Percentiles rank a stretch among this genome's conserved stretches.
phyloP scores from a whole-genome alignment of 2,329 filamentous ascomycete genomes.

The Nothopassalora personata region DNA sequence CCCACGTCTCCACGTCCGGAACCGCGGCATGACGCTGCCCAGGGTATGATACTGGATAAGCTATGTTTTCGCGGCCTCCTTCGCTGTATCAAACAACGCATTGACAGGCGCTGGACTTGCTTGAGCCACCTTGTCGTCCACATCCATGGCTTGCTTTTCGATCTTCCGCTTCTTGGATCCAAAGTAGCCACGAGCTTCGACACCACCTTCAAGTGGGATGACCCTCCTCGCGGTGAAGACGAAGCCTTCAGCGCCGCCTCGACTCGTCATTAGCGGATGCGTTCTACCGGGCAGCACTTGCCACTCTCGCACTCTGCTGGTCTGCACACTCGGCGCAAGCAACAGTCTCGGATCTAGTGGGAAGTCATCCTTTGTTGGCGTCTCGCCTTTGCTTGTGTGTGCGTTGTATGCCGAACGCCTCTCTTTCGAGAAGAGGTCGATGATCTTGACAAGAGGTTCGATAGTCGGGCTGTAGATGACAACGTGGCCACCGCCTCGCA shows the following conservation, averaged over 20 bases:
- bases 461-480: conserved; percentile 78
- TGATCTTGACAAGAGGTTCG: conserved; percentile 70
- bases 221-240: conserved; percentile 80
- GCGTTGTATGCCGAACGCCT: conserved; percentile 70
- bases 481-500: conserved; percentile 76
- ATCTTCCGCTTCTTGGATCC: conserved; percentile 58
- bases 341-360: conserved; percentile 81
- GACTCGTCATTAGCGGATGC: conserved; percentile 87
- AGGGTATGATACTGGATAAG: neutral
- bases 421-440: conserved; percentile 78
- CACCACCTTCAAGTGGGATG: conserved; percentile 69
- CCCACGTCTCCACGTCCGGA: no score
- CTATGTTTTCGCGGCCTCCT: neutral
- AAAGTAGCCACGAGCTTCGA: conserved; percentile 76
- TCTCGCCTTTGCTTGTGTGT: conserved; percentile 26
- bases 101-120: conserved; percentile 2
- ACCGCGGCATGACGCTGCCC: neutral
- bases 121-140: neutral
- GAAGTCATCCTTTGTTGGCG: conserved; percentile 59
- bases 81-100: neutral
- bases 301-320: conserved; percentile 71
- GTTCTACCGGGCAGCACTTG: conserved; percentile 89
- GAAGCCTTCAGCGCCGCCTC: conserved; percentile 84
- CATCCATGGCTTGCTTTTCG: neutral
- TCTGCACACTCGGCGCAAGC: conserved; percentile 75